Evolutionary conservation across 2,329 filamentous ascomycete species (phyloP), one percentile per base, ranked within the genome.

Genomic region (Fusarium chuoi): DNA sequence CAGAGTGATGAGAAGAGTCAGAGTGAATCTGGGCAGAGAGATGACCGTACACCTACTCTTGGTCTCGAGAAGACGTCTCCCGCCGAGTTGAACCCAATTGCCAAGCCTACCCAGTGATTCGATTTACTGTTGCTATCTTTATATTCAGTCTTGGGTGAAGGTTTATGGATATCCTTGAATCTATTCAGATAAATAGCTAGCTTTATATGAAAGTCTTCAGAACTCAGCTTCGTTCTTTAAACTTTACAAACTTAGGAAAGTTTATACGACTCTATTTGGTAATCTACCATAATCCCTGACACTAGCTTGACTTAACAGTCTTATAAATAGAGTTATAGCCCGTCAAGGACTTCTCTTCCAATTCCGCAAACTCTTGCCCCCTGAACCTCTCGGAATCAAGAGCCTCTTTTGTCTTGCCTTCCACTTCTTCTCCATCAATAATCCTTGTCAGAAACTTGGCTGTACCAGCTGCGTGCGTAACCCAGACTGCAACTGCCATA

Each of bases 271-370:
- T 15, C 4, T 26, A 10, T 3, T 26, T 22, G 5, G 26, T 7
- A 38, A 5, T 0, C 5, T 9, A 11, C 2, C 3, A 13, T 17
- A 12, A 15, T 7, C 8, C 2, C 11, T 56, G 24, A 22, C 6
- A 6, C 5, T 13, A n/a, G 5, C 4, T 8, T 9, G 51, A n/a
- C 39, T 70, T 63, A 0, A 74, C 61, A 18, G 76, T 78, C 28
- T 77, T 78, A 11, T 78, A 78, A 14, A 78, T 78, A 10, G 60
- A 71, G 26, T 76, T 78, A 24, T 78, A 78, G 1, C 73, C 75
- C 6, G 14, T 13, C 12, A 78, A 30, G 1, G 76, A 77, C 38
- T 54, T 67, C 20, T 70, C 51, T n/a, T 78, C 71, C 26, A 78
- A 38, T 20, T 18, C 8, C 1, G 26, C 20, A 28, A 56, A 62